phyloP scores from a whole-genome alignment of 768 basidiomycete species.

The Zangia roseola region DNA sequence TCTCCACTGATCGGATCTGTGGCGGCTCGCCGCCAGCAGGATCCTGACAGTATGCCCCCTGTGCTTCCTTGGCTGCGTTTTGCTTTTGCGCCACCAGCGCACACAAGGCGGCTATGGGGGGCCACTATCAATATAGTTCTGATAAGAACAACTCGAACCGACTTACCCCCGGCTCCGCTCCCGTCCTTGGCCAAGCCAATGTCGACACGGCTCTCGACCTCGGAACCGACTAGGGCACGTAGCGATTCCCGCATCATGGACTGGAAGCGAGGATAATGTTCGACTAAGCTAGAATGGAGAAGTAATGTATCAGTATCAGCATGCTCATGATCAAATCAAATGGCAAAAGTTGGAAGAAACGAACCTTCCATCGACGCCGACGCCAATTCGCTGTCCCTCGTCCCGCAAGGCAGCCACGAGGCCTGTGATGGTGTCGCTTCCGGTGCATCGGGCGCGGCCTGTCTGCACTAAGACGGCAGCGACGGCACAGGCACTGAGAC shows the following conservation, averaged over 20 bases:
- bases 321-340: background rate
- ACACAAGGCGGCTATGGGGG: conserved; percentile 71
- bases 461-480: conserved; percentile 87
- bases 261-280: conserved; percentile 90
- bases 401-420: conserved; percentile 17
- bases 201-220: conserved; percentile 75
- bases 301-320: background rate
- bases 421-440: conserved; percentile 23
- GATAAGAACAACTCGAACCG: no score
- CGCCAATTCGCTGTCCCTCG: conserved; percentile 55
- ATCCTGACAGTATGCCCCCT: conserved; percentile 10
- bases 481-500: conserved; percentile 82
- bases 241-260: conserved; percentile 72
- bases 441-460: conserved; percentile 53
- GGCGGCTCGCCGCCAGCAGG: background rate
- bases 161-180: conserved; percentile 89
- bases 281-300: conserved; percentile 63
- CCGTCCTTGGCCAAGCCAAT: conserved; percentile 97
- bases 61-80: conserved; percentile 11
- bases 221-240: conserved; percentile 70
- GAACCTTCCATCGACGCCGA: conserved; percentile 94
- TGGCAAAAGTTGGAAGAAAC: conserved; percentile 11
- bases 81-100: conserved; percentile 50
- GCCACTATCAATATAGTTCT: conserved; percentile 2
- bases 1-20: conserved; percentile 14